Percentiles rank a stretch among this genome's conserved stretches.
phyloP scores from a whole-genome alignment of 2,329 filamentous ascomycete species.

The Exophiala phaeomuriformis region DNA sequence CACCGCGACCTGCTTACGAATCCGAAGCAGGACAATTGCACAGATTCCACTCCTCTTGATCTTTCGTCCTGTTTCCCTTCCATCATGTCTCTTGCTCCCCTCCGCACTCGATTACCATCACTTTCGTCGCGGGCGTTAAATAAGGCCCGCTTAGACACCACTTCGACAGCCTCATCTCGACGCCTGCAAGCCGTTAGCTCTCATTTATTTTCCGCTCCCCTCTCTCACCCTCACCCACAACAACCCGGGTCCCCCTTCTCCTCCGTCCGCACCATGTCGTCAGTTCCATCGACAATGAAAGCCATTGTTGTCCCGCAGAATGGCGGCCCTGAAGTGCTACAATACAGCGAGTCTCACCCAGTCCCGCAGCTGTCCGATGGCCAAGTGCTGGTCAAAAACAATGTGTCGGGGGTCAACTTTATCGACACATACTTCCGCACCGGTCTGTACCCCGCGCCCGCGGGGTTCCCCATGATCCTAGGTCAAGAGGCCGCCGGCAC shows the following conservation, averaged over 20 bases:
- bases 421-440: slow-evolving; percentile 89
- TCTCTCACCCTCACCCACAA: slow-evolving; percentile 4
- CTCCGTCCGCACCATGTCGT: slow-evolving; percentile 17
- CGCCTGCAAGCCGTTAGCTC: background rate
- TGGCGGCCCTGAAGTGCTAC: slow-evolving; percentile 63
- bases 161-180: background rate
- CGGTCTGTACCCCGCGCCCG: slow-evolving; percentile 62
- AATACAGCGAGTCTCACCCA: slow-evolving; percentile 63
- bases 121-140: background rate
- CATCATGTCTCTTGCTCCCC: slow-evolving; percentile 1
- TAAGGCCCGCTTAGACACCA: background rate
- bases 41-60: no score
- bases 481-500: slow-evolving; percentile 73
- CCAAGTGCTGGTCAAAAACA: slow-evolving; percentile 73
- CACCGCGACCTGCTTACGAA: no score
- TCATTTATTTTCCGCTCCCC: background rate
- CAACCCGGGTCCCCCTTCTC: background rate
- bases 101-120: background rate
- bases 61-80: background rate
- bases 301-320: slow-evolving; percentile 65
- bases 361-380: slow-evolving; percentile 62
- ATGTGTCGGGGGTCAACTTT: slow-evolving; percentile 74
- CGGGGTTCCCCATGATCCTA: slow-evolving; percentile 63
- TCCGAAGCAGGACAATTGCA: no score
- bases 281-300: slow-evolving; percentile 52